phyloP scores from a whole-genome alignment of 164 flowering plant genomes.

The Hamamelis virginiana region DNA sequence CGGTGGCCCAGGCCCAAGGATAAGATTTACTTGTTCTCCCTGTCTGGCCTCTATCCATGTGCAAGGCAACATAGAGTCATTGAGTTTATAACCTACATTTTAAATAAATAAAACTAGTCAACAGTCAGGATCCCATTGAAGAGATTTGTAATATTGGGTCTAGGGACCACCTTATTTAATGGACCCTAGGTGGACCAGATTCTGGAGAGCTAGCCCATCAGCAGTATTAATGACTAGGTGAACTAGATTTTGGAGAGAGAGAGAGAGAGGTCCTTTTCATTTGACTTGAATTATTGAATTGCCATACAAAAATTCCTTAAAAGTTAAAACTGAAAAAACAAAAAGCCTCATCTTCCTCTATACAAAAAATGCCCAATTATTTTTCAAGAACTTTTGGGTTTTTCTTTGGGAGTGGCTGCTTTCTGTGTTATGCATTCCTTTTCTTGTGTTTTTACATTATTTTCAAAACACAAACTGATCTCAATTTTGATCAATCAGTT shows the following conservation, averaged over 20 bases:
- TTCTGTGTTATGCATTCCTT: slow-evolving; percentile 18
- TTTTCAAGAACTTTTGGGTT: slow-evolving; percentile 27
- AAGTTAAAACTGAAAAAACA: slow-evolving; percentile 3
- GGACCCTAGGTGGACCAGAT: slow-evolving; percentile 28
- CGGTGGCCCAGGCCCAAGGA: not conserved
- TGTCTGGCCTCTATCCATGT: slow-evolving; percentile 42
- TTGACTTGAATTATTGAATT: slow-evolving; percentile 19
- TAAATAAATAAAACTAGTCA: not conserved
- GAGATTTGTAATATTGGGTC: slow-evolving; percentile 15
- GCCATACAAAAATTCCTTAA: slow-evolving; percentile 15
- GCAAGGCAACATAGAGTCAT: slow-evolving; percentile 34
- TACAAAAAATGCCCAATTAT: slow-evolving; percentile 37
- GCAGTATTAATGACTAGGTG: slow-evolving; percentile 3
- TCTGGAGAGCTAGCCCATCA: slow-evolving; percentile 15
- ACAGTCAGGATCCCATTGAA: slow-evolving; percentile 8
- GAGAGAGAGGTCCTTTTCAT: slow-evolving; percentile 7
- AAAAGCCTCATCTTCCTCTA: slow-evolving; percentile 64
- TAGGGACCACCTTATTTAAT: slow-evolving; percentile 30
- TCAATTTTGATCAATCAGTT: too few relatives aligned
- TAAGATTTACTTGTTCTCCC: slow-evolving; percentile 7
- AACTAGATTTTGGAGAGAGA: slow-evolving; percentile 16
- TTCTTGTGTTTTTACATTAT: slow-evolving; percentile 14
- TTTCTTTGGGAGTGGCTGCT: slow-evolving; percentile 62
- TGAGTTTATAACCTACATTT: slow-evolving; percentile 3
- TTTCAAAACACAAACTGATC: slow-evolving; percentile 10